Base-by-base conservation (phyloP, 495 filamentous ascomycete genomes). In the Cercophora scortea region DNA sequence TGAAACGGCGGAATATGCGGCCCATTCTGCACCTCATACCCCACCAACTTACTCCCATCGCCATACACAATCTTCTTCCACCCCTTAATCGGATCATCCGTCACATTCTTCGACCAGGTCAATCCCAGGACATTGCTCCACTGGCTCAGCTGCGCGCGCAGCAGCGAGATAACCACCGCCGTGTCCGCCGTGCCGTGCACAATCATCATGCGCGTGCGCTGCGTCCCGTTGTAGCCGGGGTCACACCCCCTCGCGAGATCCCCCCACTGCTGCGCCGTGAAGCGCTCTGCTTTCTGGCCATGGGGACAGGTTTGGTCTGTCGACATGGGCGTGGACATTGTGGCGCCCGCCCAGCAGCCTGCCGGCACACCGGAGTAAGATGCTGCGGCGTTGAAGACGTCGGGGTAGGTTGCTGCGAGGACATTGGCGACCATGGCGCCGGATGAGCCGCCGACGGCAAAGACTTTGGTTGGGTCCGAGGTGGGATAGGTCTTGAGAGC, bases 381-480 rank as follows among this genome's bases (percentile, higher is more conserved):
- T 15, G 66, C 49, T 3, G 63, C 71, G 15, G 62, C 70, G 12
- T 59, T 61, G 55, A 73, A 74, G 12, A 73, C 45, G 9, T 72
- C 69, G 0, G 71, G 67, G 53, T 70, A 70, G 7, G 67, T 56
- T 3, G 62, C 67, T 6, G 57, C 42, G 41, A 70, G 45, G 12
- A 67, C 62, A 32, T 68, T 65, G 47, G 71, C 72, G 69, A 75
- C 76, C 58, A 61, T 61, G 33, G 74, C 79, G 3, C 78, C 79
- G 0, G 79, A 81, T 40, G 70, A 75, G 12, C 70, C 69, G 8
- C 79, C 79, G 1, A 70, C 76, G 7, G 71, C 72, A 47, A 69
- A 82, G 38, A 78, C 71, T 42, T 70, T 70, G 45, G 57, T 57
- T 5, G 66, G 48, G 57, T 83, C 77, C 11, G 70, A 77, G 3